Percentiles rank a stretch among this genome's conserved stretches.
Conservation (phyloP, 441 rosid species). For the Metrosideros polymorpha region DNA sequence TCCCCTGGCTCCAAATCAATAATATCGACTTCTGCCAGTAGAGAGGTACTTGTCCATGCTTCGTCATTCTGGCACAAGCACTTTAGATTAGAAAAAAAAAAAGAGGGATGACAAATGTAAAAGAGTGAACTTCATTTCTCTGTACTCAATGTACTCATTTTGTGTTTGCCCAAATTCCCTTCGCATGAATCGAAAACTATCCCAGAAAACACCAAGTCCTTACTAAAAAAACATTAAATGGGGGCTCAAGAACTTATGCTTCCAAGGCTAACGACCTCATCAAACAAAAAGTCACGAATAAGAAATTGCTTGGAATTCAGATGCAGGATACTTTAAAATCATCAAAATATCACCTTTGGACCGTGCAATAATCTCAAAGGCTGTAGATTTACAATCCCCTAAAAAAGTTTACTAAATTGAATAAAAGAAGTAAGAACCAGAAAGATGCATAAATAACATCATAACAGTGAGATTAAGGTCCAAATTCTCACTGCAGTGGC, state of each 20-base stretch:
- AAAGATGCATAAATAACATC: not conserved
- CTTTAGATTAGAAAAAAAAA: not conserved
- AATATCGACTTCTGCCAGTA: conserved; percentile 34
- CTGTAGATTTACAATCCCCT: not conserved
- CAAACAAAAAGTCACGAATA: not conserved
- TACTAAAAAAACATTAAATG: not conserved
- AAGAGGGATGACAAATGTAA: not conserved
- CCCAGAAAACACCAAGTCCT: not conserved
- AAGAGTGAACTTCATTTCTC: not conserved
- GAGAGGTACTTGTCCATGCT: conserved; percentile 16
- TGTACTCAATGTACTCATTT: not conserved
- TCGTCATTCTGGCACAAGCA: conserved; percentile 41
- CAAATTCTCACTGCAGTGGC: not conserved
- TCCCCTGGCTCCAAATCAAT: conserved; percentile 67
- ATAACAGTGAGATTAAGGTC: not conserved
- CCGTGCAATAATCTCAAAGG: not conserved
- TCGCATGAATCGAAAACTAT: not conserved
- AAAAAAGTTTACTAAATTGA: not conserved
- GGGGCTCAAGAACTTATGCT: not conserved
- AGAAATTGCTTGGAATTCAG: not conserved
- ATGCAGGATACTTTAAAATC: not conserved
- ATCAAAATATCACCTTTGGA: not conserved
- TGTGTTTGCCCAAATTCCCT: not conserved
- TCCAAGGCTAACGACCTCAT: not conserved
- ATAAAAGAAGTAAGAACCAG: not conserved